A percentile compares a stretch with the other conserved stretches of the same genome.
phyloP scores from a whole-genome alignment of 164 flowering plant genomes.

The Liquidambar formosana region DNA sequence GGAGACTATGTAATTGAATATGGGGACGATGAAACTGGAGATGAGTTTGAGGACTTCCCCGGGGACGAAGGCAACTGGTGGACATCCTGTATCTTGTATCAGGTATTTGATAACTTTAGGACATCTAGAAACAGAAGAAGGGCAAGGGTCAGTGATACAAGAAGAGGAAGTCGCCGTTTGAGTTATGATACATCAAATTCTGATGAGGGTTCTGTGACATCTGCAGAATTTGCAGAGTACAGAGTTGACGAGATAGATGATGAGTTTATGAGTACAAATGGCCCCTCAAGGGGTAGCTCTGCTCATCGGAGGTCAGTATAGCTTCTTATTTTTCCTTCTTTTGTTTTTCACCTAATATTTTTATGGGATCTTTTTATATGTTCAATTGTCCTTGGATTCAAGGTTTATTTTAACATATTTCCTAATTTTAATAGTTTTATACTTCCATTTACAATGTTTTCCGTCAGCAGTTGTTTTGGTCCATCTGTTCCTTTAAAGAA shows the following conservation, averaged over 20 bases:
- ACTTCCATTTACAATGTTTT: too few relatives aligned
- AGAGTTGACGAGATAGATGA: slow-evolving; percentile 70
- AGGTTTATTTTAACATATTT: neutral
- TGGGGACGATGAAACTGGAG: slow-evolving; percentile 76
- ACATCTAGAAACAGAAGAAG: slow-evolving; percentile 83
- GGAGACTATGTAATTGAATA: slow-evolving; percentile 98
- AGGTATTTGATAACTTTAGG: slow-evolving; percentile 85
- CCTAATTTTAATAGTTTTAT: too few relatives aligned
- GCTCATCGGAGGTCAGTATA: slow-evolving; percentile 65
- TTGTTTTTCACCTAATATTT: neutral
- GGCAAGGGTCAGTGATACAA: slow-evolving; percentile 53
- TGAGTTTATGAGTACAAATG: slow-evolving; percentile 50
- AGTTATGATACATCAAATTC: slow-evolving; percentile 74
- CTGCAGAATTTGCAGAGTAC: slow-evolving; percentile 62
- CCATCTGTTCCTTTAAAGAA: too few relatives aligned
- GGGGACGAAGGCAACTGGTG: slow-evolving; percentile 92
- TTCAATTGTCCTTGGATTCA: neutral
- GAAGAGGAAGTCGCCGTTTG: slow-evolving; percentile 64
- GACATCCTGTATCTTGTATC: slow-evolving; percentile 91
- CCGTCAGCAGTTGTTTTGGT: too few relatives aligned
- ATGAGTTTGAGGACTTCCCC: slow-evolving; percentile 85
- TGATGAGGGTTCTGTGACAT: slow-evolving; percentile 84
- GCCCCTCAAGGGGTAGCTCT: slow-evolving; percentile 45
- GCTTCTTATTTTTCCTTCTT: slow-evolving; percentile 1
- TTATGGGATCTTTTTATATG: neutral